Evolutionary conservation across 1,284 basidiomycete genomes (phyloP), one percentile per base, ranked within the genome.

Genomic region (Leccinum subatratum): DNA sequence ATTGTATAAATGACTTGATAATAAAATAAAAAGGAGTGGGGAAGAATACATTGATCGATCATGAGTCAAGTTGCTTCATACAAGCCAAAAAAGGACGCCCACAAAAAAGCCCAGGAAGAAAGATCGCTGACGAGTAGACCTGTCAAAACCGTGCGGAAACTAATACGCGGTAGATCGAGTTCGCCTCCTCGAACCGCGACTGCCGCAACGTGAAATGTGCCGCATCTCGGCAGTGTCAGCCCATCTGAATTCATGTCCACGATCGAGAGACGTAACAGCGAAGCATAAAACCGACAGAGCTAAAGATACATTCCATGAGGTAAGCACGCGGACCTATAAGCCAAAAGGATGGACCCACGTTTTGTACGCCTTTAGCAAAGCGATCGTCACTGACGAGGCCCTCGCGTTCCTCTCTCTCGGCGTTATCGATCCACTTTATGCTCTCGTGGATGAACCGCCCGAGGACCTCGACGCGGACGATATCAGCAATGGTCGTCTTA

Each of bases 241-340:
- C n/a, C 83, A 70, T 91, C 89, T 16, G 80, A 81, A 11, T 79
- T 75, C 1, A 84, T 79, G 70, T 90, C 86, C 62, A 90, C 82
- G 70, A 91, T 82, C 57, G 77, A 78, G 16, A 85, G 79, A 72
- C 88, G 87, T 77, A 90, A 83, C 63, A 92, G 81, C 0, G 88
- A 86, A 68, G 80, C 79, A 74, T 88, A 91, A 77, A 92, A 92
- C n/a, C 90, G 85, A 75, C 88, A 92, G 42, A 92, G 81, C 90
- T 91, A 70, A 20, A 58, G 48, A 14, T 22, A 54, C 6, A 20
- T 14, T 30, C 67, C 28, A 48, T 11, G 11, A 1, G 8, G 32
- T 74, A n/a, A 72, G 70, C 16, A 5, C 18, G 25, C 9, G 28
- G 20, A 63, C 32, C 51, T 6, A 48, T 2, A 30, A 18, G 25